Evolutionary conservation across 169 alveolate species (phyloP).

Genomic region (Cryptosporidium tyzzeri): DNA sequence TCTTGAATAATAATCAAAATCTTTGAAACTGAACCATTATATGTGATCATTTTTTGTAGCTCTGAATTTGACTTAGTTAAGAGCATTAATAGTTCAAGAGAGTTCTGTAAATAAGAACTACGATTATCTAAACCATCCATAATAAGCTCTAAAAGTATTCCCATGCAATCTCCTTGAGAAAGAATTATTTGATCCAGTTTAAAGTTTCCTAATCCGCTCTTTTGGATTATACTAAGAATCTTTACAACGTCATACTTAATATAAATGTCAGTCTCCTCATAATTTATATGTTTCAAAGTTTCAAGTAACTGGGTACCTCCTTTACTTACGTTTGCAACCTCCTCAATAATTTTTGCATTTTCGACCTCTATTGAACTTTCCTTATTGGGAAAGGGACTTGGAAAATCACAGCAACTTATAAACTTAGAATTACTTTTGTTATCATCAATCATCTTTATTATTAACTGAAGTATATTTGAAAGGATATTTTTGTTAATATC

Average conservation of each 20-base stretch:
- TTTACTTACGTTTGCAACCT: slow-evolving; percentile 37
- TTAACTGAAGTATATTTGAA: slow-evolving; percentile 30
- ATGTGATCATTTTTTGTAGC: slow-evolving; percentile 56
- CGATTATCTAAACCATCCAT: slow-evolving; percentile 34
- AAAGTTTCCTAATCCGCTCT: slow-evolving; percentile 22
- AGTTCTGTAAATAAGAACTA: slow-evolving; percentile 32
- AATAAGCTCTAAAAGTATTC: slow-evolving; percentile 28
- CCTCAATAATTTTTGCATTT: slow-evolving; percentile 38
- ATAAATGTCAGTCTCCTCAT: slow-evolving; percentile 36
- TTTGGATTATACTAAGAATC: slow-evolving; percentile 22
- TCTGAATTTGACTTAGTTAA: slow-evolving; percentile 32
- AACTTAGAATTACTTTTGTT: neutral
- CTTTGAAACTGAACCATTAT: slow-evolving; percentile 26
- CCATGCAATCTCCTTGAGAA: slow-evolving; percentile 55
- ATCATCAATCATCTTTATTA: slow-evolving; percentile 46
- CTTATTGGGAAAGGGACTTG: neutral
- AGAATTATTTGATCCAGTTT: slow-evolving; percentile 37
- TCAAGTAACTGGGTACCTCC: slow-evolving; percentile 48
- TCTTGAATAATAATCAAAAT: slow-evolving; percentile 32
- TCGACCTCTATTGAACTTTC: neutral
- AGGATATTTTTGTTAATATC: slow-evolving; percentile 14
- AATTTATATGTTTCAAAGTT: slow-evolving; percentile 15
- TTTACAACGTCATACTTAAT: slow-evolving; percentile 44
- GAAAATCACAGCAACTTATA: slow-evolving; percentile 11
- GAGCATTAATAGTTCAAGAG: slow-evolving; percentile 43